Base-by-base conservation (phyloP, 2,329 filamentous ascomycete genomes). In the Xylariaceae sp. region DNA sequence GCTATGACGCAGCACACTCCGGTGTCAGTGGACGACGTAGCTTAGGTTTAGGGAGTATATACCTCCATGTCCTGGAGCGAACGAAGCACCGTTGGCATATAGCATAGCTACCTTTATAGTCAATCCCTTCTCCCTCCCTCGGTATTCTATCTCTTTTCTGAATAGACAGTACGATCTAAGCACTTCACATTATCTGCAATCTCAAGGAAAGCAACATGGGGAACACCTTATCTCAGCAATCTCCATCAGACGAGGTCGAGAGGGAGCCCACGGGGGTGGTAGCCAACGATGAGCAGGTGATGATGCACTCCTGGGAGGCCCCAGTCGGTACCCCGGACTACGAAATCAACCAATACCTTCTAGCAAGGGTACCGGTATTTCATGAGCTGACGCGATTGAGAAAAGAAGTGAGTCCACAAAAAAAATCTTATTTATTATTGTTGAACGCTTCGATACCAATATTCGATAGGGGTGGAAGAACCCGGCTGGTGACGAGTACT, bases 401-500 rank as follows among this genome's bases (percentile, higher is more conserved):
- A 43, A 32, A 54, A 2, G 22, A 53, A 39, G 50, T 48, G 36
- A 36, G 10, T 22, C n/a, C 7, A 12, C 22, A 43, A 26, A 49
- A 41, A 1, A 18, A 16, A 16, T 5, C 3, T 16, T n/a, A 9
- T 19, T 13, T 13, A 21, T 8, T 44, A 15, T 18, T 13, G 6
- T 7, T n/a, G 9, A 18, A n/a, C 8, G 10, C 5, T 34, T 19
- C 18, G 9, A 32, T 36, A 19, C 42, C 36, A 13, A 37, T 5
- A 18, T 9, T 36, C 4, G 13, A 43, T n/a, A 56, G 54, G 49
- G 50, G 22, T 77, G 76, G 74, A 61, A 71, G 0, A 78, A 70
- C 47, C 61, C 69, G 0, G 58, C 66, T 36, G 77, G 73, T 0
- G 75, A 81, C 43, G 47, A 29, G 0, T 70, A 67, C 56, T 81